Evolutionary conservation across 164 flowering plant species (phyloP), one percentile per base, ranked within the genome.

Genomic region (Cinnamomum chago): DNA sequence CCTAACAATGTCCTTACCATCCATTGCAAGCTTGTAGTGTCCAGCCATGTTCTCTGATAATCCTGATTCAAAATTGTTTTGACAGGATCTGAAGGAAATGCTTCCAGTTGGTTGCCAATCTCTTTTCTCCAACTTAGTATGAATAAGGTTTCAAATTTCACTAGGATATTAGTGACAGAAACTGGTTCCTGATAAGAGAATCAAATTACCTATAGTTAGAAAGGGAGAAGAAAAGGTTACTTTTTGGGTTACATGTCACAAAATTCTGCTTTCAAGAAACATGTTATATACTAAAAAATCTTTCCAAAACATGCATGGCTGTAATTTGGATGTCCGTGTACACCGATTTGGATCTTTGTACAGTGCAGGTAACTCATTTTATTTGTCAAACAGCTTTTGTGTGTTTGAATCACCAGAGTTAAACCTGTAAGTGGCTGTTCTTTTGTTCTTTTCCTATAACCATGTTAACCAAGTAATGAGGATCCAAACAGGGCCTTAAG

Each of bases 1-100:
- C 73, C 82, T 82, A 24, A 84, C 87, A 3, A 85, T 88, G 72
- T 87, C 88, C 52, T 87, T 84, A 62, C 88, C 86, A 62, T 89
- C 90, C 86, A 84, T 83, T 52, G 78, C 58, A 35, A 84, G 83
- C 76, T 88, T 80, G 71, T 81, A 84, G 64, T 79, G 74, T 68
- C 87, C 86, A 52, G 85, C 77, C 88, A 84, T 85, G 24, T 1
- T 2, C 1, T 68, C 4, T 22, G 5, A 40, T 47, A 33, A 18
- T 20, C 69, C 15, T 23, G n/a, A 40, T 68, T n/a, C 27, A 40
- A 68, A 55, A 68, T n/a, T 20, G 20, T 2, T 68, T 23, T 20
- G 55, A 6, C 5, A 40, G 40, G 71, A 68, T 68, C 47, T 68
- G 55, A 47, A 67, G 28, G 17, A 15, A 14, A 67, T 17, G n/a